These are phyloP conservation scores for Diplodia intermedia DNA, from an alignment of 2,329 filamentous ascomycete genomes.

Conservation along the genomic window DNA sequence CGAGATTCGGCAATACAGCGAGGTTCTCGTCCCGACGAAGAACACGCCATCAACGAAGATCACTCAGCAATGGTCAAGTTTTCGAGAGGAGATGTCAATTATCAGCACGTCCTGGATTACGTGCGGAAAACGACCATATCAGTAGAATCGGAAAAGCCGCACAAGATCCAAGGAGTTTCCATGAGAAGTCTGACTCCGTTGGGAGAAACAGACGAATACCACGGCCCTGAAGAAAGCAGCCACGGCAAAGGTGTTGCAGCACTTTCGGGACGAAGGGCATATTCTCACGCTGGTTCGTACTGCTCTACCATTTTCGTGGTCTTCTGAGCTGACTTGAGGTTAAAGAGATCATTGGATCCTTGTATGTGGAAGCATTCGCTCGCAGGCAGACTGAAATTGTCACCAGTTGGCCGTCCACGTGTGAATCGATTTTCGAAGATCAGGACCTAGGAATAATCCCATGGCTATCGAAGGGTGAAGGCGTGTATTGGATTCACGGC, in stretches of 20 bases:
- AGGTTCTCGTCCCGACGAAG: no score
- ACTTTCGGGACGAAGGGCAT: no score
- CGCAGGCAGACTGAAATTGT: neutral
- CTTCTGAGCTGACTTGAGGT: neutral
- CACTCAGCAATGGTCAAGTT: slow-evolving; percentile 9
- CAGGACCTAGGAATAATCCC: neutral
- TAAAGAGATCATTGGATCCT: neutral
- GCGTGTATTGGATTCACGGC: slow-evolving; percentile 47
- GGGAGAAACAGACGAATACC: no score
- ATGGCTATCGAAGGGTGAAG: neutral
- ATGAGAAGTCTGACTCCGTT: no score
- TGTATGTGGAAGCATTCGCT: neutral
- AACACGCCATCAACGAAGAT: neutral
- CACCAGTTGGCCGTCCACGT: neutral
- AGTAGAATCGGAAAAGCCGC: neutral
- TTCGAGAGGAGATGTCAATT: neutral
- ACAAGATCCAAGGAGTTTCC: neutral
- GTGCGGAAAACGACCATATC: neutral
- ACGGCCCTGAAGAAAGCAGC: no score
- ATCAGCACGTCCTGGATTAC: neutral
- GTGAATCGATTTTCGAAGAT: slow-evolving; percentile 7
- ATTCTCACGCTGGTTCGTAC: neutral
- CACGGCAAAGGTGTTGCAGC: no score
- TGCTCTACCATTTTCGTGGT: neutral
- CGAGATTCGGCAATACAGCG: no score